Base-by-base conservation (phyloP, 805 yeast species). In the Candida easanensis region DNA sequence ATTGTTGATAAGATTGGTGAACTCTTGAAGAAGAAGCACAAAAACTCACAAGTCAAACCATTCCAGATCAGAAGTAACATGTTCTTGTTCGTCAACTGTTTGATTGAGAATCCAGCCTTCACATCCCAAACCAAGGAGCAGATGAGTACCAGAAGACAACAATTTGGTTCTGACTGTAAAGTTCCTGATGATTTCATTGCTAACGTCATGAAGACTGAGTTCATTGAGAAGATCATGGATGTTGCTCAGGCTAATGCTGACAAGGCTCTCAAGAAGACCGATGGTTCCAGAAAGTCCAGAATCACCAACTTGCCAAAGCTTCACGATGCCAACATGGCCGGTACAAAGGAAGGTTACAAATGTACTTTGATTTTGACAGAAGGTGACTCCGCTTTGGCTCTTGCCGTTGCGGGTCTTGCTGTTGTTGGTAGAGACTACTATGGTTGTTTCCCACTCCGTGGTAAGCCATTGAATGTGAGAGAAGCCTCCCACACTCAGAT, bases 51-150 rank as follows among this genome's bases (percentile, higher is more conserved):
- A 65, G 79, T 93, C 46, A 87, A 84, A 55, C 93, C 96, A 3
- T 83, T 83, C 54, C 98, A 93, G 65, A 85, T 93, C 45, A 82
- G 83, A 60, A 88, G 83, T 65, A 84, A 89, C 63, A 86, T 93
- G 82, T 93, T 93, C 56, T 58, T 93, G 27, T 93, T 93, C 56
- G 72, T 93, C 49, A 93, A 93, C 64, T 88, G 97, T 74, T 71
- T 90, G 54, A 82, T 93, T 65, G 97, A 89, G 61, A 93, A 93
- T 56, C 99, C 99, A 0, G 95, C 98, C 0, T 93, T 93, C 62
- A 89, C 97, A 0, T 90, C 98, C 0, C 99, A 93, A 68, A 93
- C 99, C 0, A 93, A 93, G 60, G 99, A 93, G 63, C 96, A 89
- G 60, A 69, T 93, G 56, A 90, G 97, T 19, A 88, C 98, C 0